These are phyloP conservation scores for Austroboletus sp. DNA, from an alignment of 1,284 basidiomycete species.

Conservation along the genomic window DNA sequence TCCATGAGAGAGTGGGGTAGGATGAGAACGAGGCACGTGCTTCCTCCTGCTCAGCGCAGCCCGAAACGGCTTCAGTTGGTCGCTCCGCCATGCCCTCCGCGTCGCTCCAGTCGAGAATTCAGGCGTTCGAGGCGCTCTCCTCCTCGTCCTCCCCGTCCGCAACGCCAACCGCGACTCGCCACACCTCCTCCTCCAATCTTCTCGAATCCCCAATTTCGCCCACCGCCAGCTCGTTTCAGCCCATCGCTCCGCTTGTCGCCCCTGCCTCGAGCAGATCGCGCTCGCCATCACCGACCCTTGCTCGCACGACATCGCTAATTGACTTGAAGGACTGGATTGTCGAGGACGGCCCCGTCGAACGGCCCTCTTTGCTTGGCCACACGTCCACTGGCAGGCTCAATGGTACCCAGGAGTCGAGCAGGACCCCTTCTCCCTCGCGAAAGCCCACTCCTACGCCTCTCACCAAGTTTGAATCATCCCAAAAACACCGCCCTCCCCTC, in stretches of 20 bases:
- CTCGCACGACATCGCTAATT: slow-evolving; percentile 56
- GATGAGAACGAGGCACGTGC: no score
- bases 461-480: slow-evolving; percentile 51
- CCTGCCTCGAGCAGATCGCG: slow-evolving; percentile 34
- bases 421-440: slow-evolving; percentile 20
- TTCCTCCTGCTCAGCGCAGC: no score
- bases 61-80: neutral
- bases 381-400: slow-evolving; percentile 22
- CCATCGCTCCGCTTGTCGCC: slow-evolving; percentile 30
- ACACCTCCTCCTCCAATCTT: slow-evolving; percentile 21
- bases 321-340: slow-evolving; percentile 71
- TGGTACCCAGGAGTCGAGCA: slow-evolving; percentile 24
- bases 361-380: slow-evolving; percentile 17
- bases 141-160: slow-evolving; percentile 17
- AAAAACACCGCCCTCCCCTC: slow-evolving; percentile 44
- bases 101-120: slow-evolving; percentile 52
- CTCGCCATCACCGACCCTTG: slow-evolving; percentile 51
- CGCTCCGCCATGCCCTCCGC: slow-evolving; percentile 41
- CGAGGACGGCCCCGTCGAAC: slow-evolving; percentile 47
- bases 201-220: slow-evolving; percentile 47
- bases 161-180: neutral
- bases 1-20: no score
- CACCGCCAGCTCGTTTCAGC: slow-evolving; percentile 33
- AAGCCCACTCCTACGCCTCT: slow-evolving; percentile 36
- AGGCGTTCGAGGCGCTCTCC: slow-evolving; percentile 44